Evolutionary conservation across 352 stramenopile genomes (phyloP), one percentile per base, ranked within the genome.

Genomic region (Hyaloperonospora brassicae): DNA sequence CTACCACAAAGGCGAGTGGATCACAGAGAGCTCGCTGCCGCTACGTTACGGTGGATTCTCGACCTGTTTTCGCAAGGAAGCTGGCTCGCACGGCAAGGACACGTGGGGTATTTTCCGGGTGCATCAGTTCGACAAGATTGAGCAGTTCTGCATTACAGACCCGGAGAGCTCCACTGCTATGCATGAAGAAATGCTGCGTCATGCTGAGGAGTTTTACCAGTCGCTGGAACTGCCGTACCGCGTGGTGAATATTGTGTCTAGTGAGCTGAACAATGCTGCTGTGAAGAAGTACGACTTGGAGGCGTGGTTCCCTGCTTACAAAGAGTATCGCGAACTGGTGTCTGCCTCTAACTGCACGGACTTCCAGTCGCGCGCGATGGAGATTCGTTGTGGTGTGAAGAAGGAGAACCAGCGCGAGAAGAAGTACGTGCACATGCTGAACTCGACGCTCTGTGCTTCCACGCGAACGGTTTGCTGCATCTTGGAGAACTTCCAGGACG

Each of bases 41-140:
- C 64, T 92, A 11, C 79, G 78, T n/a, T 93, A 94, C 70, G 93
- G 89, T n/a, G 96, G 96, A 35, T 97, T 98, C 62, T 98, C 93
- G 34, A 99, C 95, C n/a, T 99, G 96, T 65, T 99, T 99, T 81
- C 92, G 97, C 47, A 99, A 99, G 75, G 97, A 99, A 79, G 96
- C 97, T 11, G 97, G 97, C 30, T 96, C 86, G 45, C 96, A 98
- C 64, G 97, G 97, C 46, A 98, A 98, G 76, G 97, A 99, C 75
- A 99, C 97, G 64, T 98, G 97, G 84, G 97, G 97, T 41, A 99
- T 99, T 70, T 99, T 99, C 77, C 93, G 97, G 40, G 97, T 99
- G 6, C 97, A 99, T 83, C 97, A 99, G 79, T 99, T 99, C 70
- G 96, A 99, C 73, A 99, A 99, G 83, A 97, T 99, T 55, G 96